A percentile compares a stretch with the other conserved stretches of the same genome.
Evolutionary conservation across 108 stramenopile genomes (phyloP).

Genomic region (Pseudonitzschia pungens): DNA sequence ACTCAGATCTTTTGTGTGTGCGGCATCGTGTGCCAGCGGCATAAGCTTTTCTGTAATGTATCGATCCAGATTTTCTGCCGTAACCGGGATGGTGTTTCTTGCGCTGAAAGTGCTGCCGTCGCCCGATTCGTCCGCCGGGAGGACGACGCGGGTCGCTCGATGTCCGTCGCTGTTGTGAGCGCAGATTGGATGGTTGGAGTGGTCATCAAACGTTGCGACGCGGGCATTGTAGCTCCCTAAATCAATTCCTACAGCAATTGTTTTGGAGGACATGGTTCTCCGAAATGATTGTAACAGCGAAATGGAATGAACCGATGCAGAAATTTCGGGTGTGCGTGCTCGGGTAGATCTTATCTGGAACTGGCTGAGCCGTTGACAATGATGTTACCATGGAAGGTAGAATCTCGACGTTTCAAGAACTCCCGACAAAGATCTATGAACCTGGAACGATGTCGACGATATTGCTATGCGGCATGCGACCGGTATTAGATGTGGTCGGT

Average conservation of each 20-base stretch:
- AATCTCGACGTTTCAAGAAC: too few species aligned
- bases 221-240: constrained; percentile 40
- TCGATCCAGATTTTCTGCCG: constrained; percentile 12
- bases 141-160: constrained; percentile 22
- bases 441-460: too few species aligned
- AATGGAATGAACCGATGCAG: too few species aligned
- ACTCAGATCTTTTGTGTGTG: constrained; percentile 35
- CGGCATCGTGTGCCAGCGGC: constrained; percentile 28
- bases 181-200: constrained; percentile 28
- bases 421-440: too few species aligned
- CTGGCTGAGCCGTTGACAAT: neutral
- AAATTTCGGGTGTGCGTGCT: neutral
- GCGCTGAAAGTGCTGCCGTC: neutral
- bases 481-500: too few species aligned
- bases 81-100: constrained; percentile 3
- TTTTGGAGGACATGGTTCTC: neutral
- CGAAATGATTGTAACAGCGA: neutral
- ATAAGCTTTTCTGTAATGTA: constrained; percentile 21
- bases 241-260: constrained; percentile 40
- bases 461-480: too few species aligned
- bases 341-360: neutral
- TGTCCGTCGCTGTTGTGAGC: constrained; percentile 37
- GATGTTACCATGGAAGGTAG: neutral
- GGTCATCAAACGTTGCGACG: constrained; percentile 38
- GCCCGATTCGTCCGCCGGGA: neutral